A percentile compares a stretch with the other conserved stretches of the same genome.
These are phyloP conservation scores for Kalmusia sp. DNA, from an alignment of 2,329 filamentous ascomycete genomes.

Conservation along the genomic window DNA sequence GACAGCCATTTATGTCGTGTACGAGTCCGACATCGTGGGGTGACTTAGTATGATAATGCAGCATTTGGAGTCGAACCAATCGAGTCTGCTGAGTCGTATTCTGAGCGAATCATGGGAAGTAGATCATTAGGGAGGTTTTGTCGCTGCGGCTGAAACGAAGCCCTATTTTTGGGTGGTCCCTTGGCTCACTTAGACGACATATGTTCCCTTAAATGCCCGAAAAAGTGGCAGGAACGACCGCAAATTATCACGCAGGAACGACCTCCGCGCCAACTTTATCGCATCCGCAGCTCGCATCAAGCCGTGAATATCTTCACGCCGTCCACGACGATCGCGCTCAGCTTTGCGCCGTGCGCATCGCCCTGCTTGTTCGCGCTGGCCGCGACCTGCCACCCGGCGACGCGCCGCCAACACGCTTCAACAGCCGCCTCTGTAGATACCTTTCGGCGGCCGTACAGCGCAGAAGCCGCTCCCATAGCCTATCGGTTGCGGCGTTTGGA, in stretches of 20 bases:
- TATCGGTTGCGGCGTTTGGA: not conserved
- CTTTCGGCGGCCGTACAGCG: slow-evolving; percentile 21
- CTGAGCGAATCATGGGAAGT: not conserved
- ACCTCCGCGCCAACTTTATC: slow-evolving; percentile 17
- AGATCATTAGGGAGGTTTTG: not conserved
- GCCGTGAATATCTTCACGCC: slow-evolving; percentile 15
- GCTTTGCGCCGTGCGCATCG: slow-evolving; percentile 37
- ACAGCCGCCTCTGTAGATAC: slow-evolving; percentile 15
- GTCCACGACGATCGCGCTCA: slow-evolving; percentile 10
- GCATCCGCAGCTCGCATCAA: slow-evolving; percentile 19
- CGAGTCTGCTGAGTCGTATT: too few species aligned
- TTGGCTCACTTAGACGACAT: slow-evolving; percentile 16
- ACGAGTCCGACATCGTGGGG: too few species aligned
- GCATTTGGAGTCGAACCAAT: too few species aligned
- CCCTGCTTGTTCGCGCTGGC: slow-evolving; percentile 20
- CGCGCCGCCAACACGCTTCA: slow-evolving; percentile 9
- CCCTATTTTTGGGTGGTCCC: slow-evolving; percentile 22
- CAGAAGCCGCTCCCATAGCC: slow-evolving; percentile 10
- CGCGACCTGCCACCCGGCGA: slow-evolving; percentile 9
- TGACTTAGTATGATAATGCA: too few species aligned
- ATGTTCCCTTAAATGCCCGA: slow-evolving; percentile 35
- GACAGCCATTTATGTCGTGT: too few species aligned
- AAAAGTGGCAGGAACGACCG: slow-evolving; percentile 28
- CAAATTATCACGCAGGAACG: slow-evolving; percentile 32
- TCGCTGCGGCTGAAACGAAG: not conserved